Percentiles rank a stretch among this genome's conserved stretches.
Evolutionary conservation across 768 basidiomycete genomes (phyloP).

Genomic region (Pleurotus cornucopiae): DNA sequence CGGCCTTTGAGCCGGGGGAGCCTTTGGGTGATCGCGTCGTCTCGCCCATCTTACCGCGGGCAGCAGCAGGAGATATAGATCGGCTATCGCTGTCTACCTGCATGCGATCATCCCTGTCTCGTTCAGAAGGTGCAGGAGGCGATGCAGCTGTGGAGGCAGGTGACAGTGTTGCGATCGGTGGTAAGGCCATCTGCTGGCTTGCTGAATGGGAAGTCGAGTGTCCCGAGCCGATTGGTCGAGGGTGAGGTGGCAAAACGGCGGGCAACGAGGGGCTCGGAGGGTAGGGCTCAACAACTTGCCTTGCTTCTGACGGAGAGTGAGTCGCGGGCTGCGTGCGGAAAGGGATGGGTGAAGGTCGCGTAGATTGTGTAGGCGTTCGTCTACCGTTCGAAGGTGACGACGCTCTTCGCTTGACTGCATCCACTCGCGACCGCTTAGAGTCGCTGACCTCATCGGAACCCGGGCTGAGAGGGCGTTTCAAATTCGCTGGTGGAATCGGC

Average conservation of each 20-base stretch:
- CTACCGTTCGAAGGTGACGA: constrained; percentile 48
- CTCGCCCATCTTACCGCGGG: constrained; percentile 8
- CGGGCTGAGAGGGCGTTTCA: constrained; percentile 72
- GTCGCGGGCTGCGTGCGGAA: constrained; percentile 69
- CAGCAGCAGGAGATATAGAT: constrained; percentile 45
- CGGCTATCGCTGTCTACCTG: constrained; percentile 43
- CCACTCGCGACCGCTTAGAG: constrained; percentile 63
- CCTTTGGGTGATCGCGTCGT: constrained; percentile 2
- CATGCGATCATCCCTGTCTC: constrained; percentile 50
- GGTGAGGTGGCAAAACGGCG: constrained; percentile 67
- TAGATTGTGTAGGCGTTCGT: constrained; percentile 54
- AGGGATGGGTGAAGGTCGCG: constrained; percentile 67
- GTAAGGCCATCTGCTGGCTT: constrained; percentile 48
- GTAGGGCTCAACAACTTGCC: constrained; percentile 43
- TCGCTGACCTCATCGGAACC: constrained; percentile 51
- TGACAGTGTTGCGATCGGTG: constrained; percentile 68
- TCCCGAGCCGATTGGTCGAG: constrained; percentile 62
- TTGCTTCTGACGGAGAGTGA: constrained; percentile 59
- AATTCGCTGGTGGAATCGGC: constrained; percentile 35
- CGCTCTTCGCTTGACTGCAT: constrained; percentile 43
- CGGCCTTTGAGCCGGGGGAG: not conserved
- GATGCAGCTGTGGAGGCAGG: constrained; percentile 56
- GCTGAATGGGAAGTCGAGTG: constrained; percentile 33
- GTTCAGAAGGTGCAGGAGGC: constrained; percentile 33
- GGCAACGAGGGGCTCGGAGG: constrained; percentile 51